Evolutionary conservation across 257 asterid species (phyloP).

Genomic region (Solanum acaule): DNA sequence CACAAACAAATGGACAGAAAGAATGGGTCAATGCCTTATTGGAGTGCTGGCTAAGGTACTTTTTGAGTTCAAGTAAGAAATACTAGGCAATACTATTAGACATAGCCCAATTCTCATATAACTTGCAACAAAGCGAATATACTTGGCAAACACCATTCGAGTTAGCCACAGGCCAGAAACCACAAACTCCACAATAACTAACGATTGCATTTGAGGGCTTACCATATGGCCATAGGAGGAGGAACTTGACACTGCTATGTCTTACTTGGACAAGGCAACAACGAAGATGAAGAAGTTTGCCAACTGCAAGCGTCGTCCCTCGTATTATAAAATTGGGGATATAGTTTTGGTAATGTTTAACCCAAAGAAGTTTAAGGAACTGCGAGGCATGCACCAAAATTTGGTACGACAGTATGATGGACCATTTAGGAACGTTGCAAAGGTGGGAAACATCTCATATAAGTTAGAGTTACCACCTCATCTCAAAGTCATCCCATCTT

Average conservation of each 20-base stretch:
- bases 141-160: neutral
- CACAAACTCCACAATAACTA: neutral
- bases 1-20: too few species aligned
- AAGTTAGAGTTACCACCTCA: neutral
- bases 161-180: neutral
- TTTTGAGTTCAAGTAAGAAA: neutral
- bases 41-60: neutral
- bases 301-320: neutral
- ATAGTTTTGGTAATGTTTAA: too few species aligned
- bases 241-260: neutral
- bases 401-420: neutral
- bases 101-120: too few species aligned
- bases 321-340: neutral
- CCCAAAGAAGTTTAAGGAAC: neutral
- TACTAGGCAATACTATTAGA: too few species aligned
- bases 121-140: neutral
- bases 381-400: neutral
- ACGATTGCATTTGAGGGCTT: neutral
- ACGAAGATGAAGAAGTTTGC: too few species aligned
- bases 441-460: neutral
- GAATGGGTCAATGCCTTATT: neutral
- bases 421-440: too few species aligned
- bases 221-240: neutral
- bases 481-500: too few species aligned
- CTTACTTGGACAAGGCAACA: neutral